Evolutionary conservation across 805 yeast genomes (phyloP), one percentile per base, ranked within the genome.

Genomic region (Kazachstania bromeliacearum): DNA sequence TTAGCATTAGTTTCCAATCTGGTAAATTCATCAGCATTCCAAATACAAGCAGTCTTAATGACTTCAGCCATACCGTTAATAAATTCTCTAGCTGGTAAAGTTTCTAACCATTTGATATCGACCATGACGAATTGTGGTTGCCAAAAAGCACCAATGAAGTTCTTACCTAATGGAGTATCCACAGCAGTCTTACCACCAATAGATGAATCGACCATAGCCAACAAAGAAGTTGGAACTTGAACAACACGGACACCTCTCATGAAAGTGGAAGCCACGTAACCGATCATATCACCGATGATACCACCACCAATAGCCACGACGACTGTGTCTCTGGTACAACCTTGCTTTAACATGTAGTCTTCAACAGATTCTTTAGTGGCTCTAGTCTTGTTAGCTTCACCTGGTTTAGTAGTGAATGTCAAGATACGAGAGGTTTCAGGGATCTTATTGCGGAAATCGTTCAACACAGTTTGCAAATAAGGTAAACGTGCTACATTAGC

Each of bases 51-150:
- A 12, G 98, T 92, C 63, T 92, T 92, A 49, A 92, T 80, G 33
- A 92, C 96, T 63, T 92, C 98, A 4, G 95, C 95, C 88, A 92
- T 92, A 42, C 98, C 98, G 55, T 92, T 92, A 51, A 92, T 84
- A 59, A 92, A 85, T 60, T 92, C 97, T 51, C 98, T 75, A 35
- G 78, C 79, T 1, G 97, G 96, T 40, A 92, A 69, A 13, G 96
- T 82, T 44, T 79, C 80, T 53, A 92, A 68, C 66, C 92, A 89
- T 25, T 79, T 71, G 37, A 88, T 77, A 60, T 92, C 98, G 20
- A 82, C 92, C 57, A 87, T 77, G 42, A 92, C 84, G 49, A 81
- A 79, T 47, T 71, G 66, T 7, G 98, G 97, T 64, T 92, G 98
- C 87, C 96, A 92, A 61, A 92, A 92, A 0, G 97, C 92, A 44